These are phyloP conservation scores for Epichloe gansuensis DNA, from an alignment of 2,329 filamentous ascomycete species.

Conservation along the genomic window DNA sequence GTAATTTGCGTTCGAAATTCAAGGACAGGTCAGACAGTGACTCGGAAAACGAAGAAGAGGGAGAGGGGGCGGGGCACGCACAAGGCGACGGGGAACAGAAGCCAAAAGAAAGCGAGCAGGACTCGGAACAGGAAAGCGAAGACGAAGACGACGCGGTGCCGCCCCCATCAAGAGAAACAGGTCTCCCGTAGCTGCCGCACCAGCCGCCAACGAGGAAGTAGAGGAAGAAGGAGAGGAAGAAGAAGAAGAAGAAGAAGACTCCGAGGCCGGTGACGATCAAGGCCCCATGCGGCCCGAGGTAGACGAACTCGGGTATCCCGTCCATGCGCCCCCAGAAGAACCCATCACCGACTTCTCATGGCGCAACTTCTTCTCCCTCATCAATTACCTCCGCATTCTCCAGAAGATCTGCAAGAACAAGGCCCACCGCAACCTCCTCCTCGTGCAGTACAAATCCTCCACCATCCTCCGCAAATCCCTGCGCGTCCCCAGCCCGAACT, in stretches of 20 bases:
- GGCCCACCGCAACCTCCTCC: constrained; percentile 82
- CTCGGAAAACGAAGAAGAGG: constrained; percentile 13
- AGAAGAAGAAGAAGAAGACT: constrained; percentile 14
- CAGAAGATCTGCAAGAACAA: constrained; percentile 97
- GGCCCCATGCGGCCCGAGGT: constrained; percentile 44
- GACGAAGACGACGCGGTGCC: constrained; percentile 78
- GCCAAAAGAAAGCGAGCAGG: constrained; percentile 17
- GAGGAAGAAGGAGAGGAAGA: constrained; percentile 12
- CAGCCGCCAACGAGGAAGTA: constrained; percentile 9
- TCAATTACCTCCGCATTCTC: constrained; percentile 91
- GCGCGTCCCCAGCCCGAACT: constrained; percentile 76
- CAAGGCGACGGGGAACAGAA: constrained; percentile 22
- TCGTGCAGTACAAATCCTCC: constrained; percentile 91
- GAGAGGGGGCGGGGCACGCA: constrained; percentile 11
- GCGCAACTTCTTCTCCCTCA: constrained; percentile 88
- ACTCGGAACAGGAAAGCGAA: constrained; percentile 40
- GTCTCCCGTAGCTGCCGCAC: constrained; percentile 27
- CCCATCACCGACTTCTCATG: constrained; percentile 86
- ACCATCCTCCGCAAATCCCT: constrained; percentile 86
- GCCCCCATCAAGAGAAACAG: constrained; percentile 63
- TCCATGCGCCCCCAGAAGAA: constrained; percentile 53
- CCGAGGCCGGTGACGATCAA: constrained; percentile 21
- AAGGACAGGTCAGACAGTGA: constrained; percentile 23
- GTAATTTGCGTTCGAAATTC: constrained; percentile 53
- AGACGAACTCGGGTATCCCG: constrained; percentile 78